These are phyloP conservation scores for Nematocida ausubeli DNA, from an alignment of 371 early-diverging fungal species.

Conservation along the genomic window DNA sequence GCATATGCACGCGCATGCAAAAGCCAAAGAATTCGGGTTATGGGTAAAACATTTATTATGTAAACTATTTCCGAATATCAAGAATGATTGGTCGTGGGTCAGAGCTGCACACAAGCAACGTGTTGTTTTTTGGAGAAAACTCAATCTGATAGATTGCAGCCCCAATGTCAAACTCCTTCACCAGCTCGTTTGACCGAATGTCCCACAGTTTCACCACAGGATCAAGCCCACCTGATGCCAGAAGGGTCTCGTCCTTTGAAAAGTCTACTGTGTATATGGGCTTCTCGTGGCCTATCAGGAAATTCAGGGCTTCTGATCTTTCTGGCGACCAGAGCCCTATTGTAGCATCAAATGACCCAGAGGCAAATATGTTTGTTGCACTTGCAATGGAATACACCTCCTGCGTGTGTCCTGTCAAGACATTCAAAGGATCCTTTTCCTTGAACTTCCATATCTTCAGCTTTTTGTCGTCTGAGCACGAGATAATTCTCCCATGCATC, in stretches of 20 bases:
- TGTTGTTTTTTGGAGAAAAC: constrained; percentile 13
- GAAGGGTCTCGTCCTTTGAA: constrained; percentile 74
- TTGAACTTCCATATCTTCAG: constrained; percentile 68
- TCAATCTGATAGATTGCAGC: constrained; percentile 46
- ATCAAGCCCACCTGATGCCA: constrained; percentile 82
- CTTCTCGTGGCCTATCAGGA: constrained; percentile 72
- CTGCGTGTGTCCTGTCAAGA: constrained; percentile 71
- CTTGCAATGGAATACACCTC: constrained; percentile 76
- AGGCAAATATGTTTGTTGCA: constrained; percentile 80
- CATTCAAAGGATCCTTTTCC: background rate
- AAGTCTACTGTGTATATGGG: constrained; percentile 79
- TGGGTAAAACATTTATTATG: background rate
- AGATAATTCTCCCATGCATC: constrained; percentile 69
- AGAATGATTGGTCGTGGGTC: constrained; percentile 48
- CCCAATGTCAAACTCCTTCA: constrained; percentile 48
- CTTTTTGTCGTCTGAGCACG: constrained; percentile 81
- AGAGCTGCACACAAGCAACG: constrained; percentile 46
- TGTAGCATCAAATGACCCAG: constrained; percentile 80
- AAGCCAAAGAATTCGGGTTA: background rate
- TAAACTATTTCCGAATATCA: constrained; percentile 43
- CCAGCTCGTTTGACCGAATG: constrained; percentile 46
- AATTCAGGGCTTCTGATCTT: constrained; percentile 67
- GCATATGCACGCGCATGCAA: too few species aligned
- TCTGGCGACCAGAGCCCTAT: constrained; percentile 80
- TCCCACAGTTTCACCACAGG: constrained; percentile 45